phyloP scores from a whole-genome alignment of 2,329 filamentous ascomycete genomes.

The Remersonia thermophila region DNA sequence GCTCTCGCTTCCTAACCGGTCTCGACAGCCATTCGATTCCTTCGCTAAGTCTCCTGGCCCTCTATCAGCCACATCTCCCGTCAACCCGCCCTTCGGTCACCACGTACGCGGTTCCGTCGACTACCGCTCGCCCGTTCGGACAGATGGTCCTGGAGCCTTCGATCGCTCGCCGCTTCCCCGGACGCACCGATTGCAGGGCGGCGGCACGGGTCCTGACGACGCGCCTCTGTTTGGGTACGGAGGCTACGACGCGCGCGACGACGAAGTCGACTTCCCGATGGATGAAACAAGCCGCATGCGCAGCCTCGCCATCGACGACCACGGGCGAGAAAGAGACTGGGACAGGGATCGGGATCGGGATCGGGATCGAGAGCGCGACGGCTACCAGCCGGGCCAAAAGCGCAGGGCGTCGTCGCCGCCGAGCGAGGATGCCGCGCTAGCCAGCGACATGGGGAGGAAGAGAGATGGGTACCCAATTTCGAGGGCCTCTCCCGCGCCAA shows the following conservation, averaged over 20 bases:
- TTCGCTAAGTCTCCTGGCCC: slow-evolving; percentile 34
- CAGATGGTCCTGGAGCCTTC: slow-evolving; percentile 32
- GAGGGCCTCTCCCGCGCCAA: slow-evolving; percentile 40
- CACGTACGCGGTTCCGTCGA: slow-evolving; percentile 21
- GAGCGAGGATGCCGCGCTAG: slow-evolving; percentile 31
- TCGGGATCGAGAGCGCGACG: slow-evolving; percentile 11
- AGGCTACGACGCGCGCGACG: slow-evolving; percentile 38
- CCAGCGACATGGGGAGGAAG: slow-evolving; percentile 33
- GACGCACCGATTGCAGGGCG: slow-evolving; percentile 27
- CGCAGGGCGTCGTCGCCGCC: slow-evolving; percentile 44
- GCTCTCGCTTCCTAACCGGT: slow-evolving; percentile 34
- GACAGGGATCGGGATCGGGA: slow-evolving; percentile 15
- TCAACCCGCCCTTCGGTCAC: slow-evolving; percentile 30
- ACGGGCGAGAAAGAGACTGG: slow-evolving; percentile 12
- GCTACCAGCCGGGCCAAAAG: slow-evolving; percentile 38
- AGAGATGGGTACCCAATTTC: slow-evolving; percentile 30
- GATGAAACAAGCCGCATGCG: slow-evolving; percentile 30
- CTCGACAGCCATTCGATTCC: slow-evolving; percentile 30
- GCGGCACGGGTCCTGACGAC: slow-evolving; percentile 32
- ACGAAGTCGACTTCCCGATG: slow-evolving; percentile 35
- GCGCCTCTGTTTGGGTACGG: slow-evolving; percentile 31
- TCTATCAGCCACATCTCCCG: slow-evolving; percentile 35
- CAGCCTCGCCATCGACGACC: slow-evolving; percentile 34
- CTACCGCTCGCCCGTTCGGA: slow-evolving; percentile 27
- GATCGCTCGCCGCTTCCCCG: slow-evolving; percentile 36